Evolutionary conservation across 495 filamentous ascomycete genomes (phyloP), one percentile per base, ranked within the genome.

Genomic region (Ramalina peruviana): DNA sequence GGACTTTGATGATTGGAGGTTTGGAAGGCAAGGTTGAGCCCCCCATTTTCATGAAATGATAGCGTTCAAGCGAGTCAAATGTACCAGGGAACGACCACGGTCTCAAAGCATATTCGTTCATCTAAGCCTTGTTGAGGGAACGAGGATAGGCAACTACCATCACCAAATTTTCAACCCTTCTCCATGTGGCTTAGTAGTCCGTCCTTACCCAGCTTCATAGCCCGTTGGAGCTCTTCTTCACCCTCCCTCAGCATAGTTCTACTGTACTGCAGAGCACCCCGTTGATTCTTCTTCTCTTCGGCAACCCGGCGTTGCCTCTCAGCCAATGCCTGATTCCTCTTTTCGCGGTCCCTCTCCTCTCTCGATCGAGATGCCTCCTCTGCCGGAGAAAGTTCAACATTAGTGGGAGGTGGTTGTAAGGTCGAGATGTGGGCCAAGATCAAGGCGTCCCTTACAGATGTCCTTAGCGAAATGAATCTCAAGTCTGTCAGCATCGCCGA

Each of bases 391-490:
- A 71, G 55, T 10, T 69, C 72, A 6, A 58, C 59, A 20, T 68
- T 58, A 30, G 78, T 72, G 0, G 85, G 85, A 5, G 84, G 74
- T 3, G 81, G 69, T 16, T 74, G 74, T 2, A 97, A 64, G 2
- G 79, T 84, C 38, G 81, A 74, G 23, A 97, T 82, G 59, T 86
- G 86, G 3, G 76, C 73, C 60, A 84, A 78, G 17, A 94, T 73
- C 9, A 98, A 68, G 11, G 79, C 71, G 59, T 94, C 80, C 9
- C 92, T 76, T 12, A 73, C 67, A 25, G 77, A 70, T 0, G 79
- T 62, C n/a, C 82, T 70, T 9, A 94, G 69, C n/a, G 83, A 79
- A 46, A 94, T 82, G 57, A 83, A 97, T 43, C 86, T 79, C 16
- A 94, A 59, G 64, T 97, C 88, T 1, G 76, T 72, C 9, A 89